Base-by-base conservation (phyloP, 805 yeast species). In the Isabelozyma pseudorhagii region DNA sequence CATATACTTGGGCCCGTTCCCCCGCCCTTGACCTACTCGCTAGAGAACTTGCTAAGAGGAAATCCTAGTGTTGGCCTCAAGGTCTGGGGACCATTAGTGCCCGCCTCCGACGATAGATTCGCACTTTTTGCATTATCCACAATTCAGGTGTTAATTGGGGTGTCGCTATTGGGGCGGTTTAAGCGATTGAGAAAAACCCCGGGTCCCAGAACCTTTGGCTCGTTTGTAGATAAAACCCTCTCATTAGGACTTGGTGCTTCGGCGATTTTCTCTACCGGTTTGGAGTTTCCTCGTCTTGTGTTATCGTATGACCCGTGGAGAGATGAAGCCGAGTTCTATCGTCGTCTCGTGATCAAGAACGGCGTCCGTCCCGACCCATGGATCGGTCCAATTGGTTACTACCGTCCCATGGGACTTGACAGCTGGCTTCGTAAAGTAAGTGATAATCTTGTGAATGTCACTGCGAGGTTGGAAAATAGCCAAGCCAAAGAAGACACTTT, bases 71-170 rank as follows among this genome's bases (percentile, higher is more conserved):
- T 83, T 18, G 89, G 89, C 0, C 69, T 85, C 46, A 68, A 70
- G 53, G 56, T 83, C 34, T 83, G 89, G 84, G 88, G 91, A 0
- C 90, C 90, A 0, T 61, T 86, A 18, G 85, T 83, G 1, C 93
- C 93, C 2, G 87, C 91, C 0, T 77, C 86, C 8, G 92, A 86
- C 54, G 81, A 84, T 60, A 61, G 68, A 31, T 64, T 72, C 3
- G 88, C 87, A 1, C 60, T 85, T 1, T 78, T 77, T 57, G 57
- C 79, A 0, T 61, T 84, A 45, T 72, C 83, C 2, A 81, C 80
- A 0, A 50, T 79, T 2, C 92, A 86, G 59, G 62, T 82, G 18
- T 64, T 71, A 1, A 47, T 77, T n/a, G 88, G 87, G 4, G 44
- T 75, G 15, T 53, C 50, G 38, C 51, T 60, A 4, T 56, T 67